Evolutionary conservation across 2,329 filamentous ascomycete species (phyloP), one percentile per base, ranked within the genome.

Genomic region (Trichophyton rubrum): DNA sequence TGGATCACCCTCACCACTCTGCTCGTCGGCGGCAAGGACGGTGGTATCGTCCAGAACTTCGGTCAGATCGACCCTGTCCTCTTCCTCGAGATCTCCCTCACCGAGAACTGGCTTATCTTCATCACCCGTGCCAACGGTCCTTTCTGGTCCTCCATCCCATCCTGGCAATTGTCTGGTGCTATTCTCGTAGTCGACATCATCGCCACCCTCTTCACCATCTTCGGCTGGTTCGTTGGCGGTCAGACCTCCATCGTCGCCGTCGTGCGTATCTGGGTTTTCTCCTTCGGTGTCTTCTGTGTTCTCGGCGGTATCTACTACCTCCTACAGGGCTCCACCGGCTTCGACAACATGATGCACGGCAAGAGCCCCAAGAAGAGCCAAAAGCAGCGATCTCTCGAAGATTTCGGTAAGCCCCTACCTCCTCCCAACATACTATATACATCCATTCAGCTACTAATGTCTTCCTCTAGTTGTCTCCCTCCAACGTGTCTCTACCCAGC

Each of bases 21-120:
- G 83, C 84, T 84, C 76, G 82, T 73, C 69, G 77, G 82, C 65
- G 80, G 82, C 65, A 77, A 85, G 68, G 76, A 88, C 67, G 88
- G 87, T 68, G 90, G 90, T 82, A 92, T 95, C 68, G 87, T 91
- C 66, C 88, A 95, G 81, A 92, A 93, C 78, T 88, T 87, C 68
- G 90, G 90, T 82, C 82, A 86, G 71, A 78, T 88, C 60, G 89
- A 95, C 67, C 84, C 85, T 68, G 85, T 95, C 62, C 77, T 96
- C 69, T 95, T 95, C 83, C 85, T 96, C 41, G 84, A 95, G 77
- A 89, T 95, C 74, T 89, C 88, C 11, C 83, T 95, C 60, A 91
- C 90, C 63, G 89, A 95, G 81, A 96, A 95, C 79, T 95, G 90
- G 90, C 82, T 95, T 59, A 96, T 96, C 76, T 95, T 96, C 80